These are phyloP conservation scores for Podila epigama DNA, from an alignment of 192 early-diverging fungal species.

Conservation along the genomic window DNA sequence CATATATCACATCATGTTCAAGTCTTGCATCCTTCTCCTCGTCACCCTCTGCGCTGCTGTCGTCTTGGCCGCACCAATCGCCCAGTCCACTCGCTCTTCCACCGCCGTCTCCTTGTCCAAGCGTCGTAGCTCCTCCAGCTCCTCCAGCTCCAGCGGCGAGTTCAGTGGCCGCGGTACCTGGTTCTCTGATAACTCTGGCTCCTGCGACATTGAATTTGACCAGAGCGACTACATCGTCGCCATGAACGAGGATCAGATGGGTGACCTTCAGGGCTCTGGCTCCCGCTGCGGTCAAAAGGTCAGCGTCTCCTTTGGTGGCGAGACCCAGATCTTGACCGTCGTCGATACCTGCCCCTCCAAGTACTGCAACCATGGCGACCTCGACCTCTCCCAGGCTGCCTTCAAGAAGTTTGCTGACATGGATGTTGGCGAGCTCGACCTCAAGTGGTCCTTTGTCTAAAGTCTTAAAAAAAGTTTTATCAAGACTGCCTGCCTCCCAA, in stretches of 20 bases:
- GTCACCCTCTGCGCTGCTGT: not conserved
- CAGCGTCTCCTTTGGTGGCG: constrained; percentile 10
- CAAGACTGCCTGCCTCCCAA: no score
- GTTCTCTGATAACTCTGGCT: constrained; percentile 20
- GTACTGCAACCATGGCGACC: constrained; percentile 8
- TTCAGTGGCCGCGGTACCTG: constrained; percentile 18
- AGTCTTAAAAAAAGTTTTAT: no score
- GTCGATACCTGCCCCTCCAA: constrained; percentile 25
- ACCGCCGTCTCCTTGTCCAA: not conserved
- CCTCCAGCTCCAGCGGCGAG: not conserved
- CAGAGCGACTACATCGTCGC: constrained; percentile 19
- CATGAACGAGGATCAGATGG: constrained; percentile 22
- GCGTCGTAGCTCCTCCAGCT: not conserved
- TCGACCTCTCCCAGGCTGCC: constrained; percentile 20
- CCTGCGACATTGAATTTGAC: constrained; percentile 9
- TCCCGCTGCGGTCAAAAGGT: constrained; percentile 16
- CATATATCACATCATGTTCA: not conserved
- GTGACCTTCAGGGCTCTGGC: constrained; percentile 9
- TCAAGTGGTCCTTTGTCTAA: constrained; percentile 22
- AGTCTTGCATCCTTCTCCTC: not conserved
- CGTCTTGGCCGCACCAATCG: not conserved
- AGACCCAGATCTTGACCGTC: constrained; percentile 10
- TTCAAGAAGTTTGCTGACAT: constrained; percentile 15
- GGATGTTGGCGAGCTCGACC: not conserved
- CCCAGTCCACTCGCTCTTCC: not conserved